Evolutionary conservation across 768 basidiomycete species (phyloP), one percentile per base, ranked within the genome.

Genomic region (Tulasnella sp.): DNA sequence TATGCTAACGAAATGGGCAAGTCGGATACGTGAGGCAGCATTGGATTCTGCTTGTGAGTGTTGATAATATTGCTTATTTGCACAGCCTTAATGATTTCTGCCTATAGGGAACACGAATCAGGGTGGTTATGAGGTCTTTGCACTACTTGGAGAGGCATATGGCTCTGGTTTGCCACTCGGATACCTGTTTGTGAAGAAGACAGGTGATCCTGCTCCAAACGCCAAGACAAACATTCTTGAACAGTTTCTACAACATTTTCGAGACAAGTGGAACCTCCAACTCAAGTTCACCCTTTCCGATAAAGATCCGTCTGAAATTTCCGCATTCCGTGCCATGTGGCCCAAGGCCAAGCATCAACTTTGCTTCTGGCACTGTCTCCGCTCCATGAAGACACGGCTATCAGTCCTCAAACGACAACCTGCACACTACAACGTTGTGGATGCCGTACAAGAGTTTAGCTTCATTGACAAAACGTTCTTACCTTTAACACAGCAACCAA

Each of bases 341-440:
- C 68, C 68, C 2, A 39, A 64, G 6, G 68, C 69, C 8, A 73
- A 73, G 50, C 69, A 71, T 34, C 71, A 71, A 53, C 57, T 74
- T 0, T 74, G 71, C 58, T 69, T 69, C 41, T 73, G 71, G 71
- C 72, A 72, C 57, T 63, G 62, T 14, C 49, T 72, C 12, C 58
- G 62, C 2, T 65, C 67, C 12, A 37, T 69, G 14, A 71, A 70
- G 32, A 64, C 49, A 15, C 65, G 67, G 0, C 62, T 71, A 0
- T 48, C 68, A 1, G 67, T 68, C 43, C 52, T 69, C 1, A 56
- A 57, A 3, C 62, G 63, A 0, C 31, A 31, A 0, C 72, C 71
- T 0, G 67, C 58, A 1, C 63, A 14, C 14, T 73, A 72, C 53
- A 57, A 70, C 56, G 62, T 58, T 1, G 48, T 46, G 1, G 58